Conservation (phyloP, 2,329 filamentous ascomycete species). For the Ceratocystis alfenasii region DNA sequence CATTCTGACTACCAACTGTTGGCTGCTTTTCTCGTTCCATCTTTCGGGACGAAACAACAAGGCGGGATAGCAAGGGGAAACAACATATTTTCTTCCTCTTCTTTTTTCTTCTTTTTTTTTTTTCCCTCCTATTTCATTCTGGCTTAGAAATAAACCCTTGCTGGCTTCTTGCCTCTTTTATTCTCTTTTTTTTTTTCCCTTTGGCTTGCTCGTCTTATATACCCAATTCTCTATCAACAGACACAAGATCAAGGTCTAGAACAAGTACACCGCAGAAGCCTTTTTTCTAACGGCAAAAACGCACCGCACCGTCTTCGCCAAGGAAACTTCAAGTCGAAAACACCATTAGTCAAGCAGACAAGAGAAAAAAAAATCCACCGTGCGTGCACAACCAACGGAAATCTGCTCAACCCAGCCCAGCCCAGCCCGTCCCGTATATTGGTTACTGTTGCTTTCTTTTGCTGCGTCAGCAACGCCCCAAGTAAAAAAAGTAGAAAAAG, state of each 20-base stretch:
- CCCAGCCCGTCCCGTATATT: too few relatives aligned
- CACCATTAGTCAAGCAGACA: too few relatives aligned
- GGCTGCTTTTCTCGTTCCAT: not conserved
- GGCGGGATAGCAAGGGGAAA: conserved; percentile 3
- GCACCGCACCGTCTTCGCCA: not conserved
- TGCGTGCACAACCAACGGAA: conserved; percentile 3
- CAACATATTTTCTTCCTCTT: not conserved
- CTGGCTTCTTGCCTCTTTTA: not conserved
- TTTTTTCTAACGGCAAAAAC: not conserved
- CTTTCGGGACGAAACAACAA: conserved; percentile 12
- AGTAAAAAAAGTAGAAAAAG: not conserved
- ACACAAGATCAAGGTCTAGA: too few relatives aligned
- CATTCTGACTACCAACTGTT: not conserved
- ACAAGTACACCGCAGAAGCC: too few relatives aligned
- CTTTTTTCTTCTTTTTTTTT: not conserved
- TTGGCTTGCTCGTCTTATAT: not conserved
- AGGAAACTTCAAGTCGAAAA: not conserved
- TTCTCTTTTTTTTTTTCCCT: not conserved
- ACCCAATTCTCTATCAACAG: too few relatives aligned
- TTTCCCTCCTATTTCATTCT: not conserved
- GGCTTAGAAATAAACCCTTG: not conserved
- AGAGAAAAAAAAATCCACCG: not conserved
- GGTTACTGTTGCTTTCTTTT: not conserved
- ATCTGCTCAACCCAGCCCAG: not conserved
- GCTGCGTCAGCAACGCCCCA: not conserved